A percentile compares a stretch with the other conserved stretches of the same genome.
Evolutionary conservation across 2,329 filamentous ascomycete species (phyloP).

Genomic region (Alternaria dauci): DNA sequence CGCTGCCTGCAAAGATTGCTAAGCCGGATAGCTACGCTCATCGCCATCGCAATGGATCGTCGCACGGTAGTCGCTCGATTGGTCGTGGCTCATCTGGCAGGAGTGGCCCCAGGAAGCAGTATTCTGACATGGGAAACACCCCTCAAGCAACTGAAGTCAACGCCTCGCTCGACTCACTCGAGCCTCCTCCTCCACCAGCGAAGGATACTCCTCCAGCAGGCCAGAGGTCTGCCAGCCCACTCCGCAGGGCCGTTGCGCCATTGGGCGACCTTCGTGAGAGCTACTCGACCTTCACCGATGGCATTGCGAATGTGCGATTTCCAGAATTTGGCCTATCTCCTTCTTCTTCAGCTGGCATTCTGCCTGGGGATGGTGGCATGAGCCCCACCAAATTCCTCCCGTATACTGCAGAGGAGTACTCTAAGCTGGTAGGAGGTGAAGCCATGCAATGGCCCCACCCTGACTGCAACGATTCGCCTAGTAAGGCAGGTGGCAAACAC

Average conservation of each 20-base stretch:
- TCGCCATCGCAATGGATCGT: conserved; percentile 8
- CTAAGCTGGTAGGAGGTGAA: conserved; percentile 36
- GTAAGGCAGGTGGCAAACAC: conserved; percentile 11
- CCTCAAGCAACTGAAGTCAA: conserved; percentile 1
- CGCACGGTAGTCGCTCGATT: conserved; percentile 6
- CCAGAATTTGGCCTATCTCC: conserved; percentile 29
- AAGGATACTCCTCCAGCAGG: conserved; percentile 53
- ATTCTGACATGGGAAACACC: conserved; percentile 9
- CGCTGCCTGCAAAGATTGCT: conserved; percentile 33
- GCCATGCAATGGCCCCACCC: conserved; percentile 29
- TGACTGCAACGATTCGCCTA: conserved; percentile 15
- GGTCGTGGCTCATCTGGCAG: conserved; percentile 20
- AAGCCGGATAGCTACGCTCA: conserved; percentile 21
- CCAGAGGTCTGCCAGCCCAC: conserved; percentile 23
- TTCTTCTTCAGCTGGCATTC: conserved; percentile 15
- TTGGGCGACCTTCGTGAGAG: conserved; percentile 25
- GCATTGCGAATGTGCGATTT: conserved; percentile 19
- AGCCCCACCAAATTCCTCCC: conserved; percentile 39
- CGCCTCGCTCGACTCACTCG: conserved; percentile 18
- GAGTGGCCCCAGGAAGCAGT: conserved; percentile 11
- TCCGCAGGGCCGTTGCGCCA: conserved; percentile 27
- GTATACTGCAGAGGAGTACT: conserved; percentile 39
- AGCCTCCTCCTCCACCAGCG: conserved; percentile 53
- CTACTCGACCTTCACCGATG: conserved; percentile 16
- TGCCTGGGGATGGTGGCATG: conserved; percentile 17